Evolutionary conservation across 2,329 filamentous ascomycete genomes (phyloP), one percentile per base, ranked within the genome.

Genomic region (Drechslerella stenobrocha): DNA sequence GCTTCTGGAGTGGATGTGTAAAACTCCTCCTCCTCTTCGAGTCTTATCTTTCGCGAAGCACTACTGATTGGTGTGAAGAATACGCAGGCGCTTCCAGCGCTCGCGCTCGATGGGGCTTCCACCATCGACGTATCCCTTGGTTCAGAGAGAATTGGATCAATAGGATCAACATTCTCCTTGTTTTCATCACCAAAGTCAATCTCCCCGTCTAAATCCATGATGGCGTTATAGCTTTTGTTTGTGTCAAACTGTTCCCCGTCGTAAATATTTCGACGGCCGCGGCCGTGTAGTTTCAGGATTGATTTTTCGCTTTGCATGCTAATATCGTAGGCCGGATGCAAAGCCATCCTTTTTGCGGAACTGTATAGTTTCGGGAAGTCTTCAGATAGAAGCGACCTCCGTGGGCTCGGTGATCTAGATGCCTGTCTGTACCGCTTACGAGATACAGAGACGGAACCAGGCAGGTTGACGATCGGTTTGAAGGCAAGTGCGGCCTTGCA

Each of bases 121-220:
- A 30, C 28, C 28, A 30, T 30, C 11, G n/a, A n/a, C 18, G 20
- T 5, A 11, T 24, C 47, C 18, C 3, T 24, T 24, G 52, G 52
- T 56, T 56, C 18, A 23, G 30, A 24, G n/a, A 45, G 40, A 24
- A 20, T 45, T 45, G 15, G 5, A 1, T 9, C 37, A 2, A 7
- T 30, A 7, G 63, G 55, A n/a, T 56, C 55, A 23, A 67, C 34
- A 24, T 67, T 67, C 40, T 67, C 63, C 47, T 67, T 67, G 18
- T 60, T 60, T 2, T 40, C 47, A 1, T 52, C 35, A 9, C 51
- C 44, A 7, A 23, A 15, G 30, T 13, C 9, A 11, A 47, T 6
- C 13, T 26, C 3, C 8, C 18, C 15, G 5, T 59, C 48, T 1
- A 57, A 9, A n/a, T 66, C 48, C 37, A 66, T 66, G 6, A 20